Evolutionary conservation across 352 stramenopile species (phyloP), one percentile per base, ranked within the genome.

Genomic region (Globisporangium okanoganense): DNA sequence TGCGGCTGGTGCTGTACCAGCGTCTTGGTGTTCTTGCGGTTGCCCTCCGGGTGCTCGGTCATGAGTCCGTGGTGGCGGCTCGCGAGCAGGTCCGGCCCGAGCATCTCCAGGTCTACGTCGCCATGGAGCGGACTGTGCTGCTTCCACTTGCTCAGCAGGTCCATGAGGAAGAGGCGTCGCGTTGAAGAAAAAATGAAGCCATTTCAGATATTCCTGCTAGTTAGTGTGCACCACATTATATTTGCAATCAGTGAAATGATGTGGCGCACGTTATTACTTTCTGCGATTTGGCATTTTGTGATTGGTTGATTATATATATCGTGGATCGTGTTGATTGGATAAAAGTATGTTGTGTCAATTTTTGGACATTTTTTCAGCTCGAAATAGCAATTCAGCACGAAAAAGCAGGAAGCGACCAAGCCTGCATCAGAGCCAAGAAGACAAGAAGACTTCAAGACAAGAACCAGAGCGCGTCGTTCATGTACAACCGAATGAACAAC

Each of bases 401-500:
- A 3, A 6, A 36, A 62, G 38, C 40, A 52, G 40, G 55, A n/a
- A n/a, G n/a, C n/a, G n/a, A n/a, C n/a, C n/a, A n/a, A n/a, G n/a
- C n/a, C n/a, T n/a, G n/a, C n/a, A n/a, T n/a, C n/a, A n/a, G n/a
- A n/a, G n/a, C n/a, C n/a, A n/a, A n/a, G n/a, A n/a, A n/a, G n/a
- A n/a, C n/a, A n/a, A n/a, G 12, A 14, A 22, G 2, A 6, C 14
- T 29, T 20, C 22, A 24, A 18, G 47, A 52, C 13, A 33, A n/a
- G 13, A 31, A 56, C 35, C 16, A 53, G 35, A 52, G 49, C 43
- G 38, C 56, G 33, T 13, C 33, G 51, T 85, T 73, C 64, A 93
- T 93, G 83, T 89, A 93, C 75, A 93, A 93, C 54, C 76, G 83
- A 65, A 91, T 91, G 81, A 80, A 82, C 64, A 82, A 76, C 61